phyloP scores from a whole-genome alignment of 768 basidiomycete species.

The Gyrodon lividus region DNA sequence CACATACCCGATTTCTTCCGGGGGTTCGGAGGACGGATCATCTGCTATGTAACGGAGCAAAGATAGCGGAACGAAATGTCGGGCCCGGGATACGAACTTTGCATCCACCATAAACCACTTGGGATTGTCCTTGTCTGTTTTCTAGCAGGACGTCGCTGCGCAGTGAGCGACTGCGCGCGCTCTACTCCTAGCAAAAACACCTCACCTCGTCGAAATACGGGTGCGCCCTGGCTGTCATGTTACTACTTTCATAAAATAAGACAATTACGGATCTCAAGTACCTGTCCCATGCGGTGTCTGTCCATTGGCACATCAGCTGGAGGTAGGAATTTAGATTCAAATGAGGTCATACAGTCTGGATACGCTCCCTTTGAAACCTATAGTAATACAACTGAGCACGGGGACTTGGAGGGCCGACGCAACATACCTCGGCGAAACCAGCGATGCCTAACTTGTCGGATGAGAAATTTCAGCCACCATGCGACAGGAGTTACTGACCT shows the following conservation, averaged over 20 bases:
- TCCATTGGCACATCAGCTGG: conserved; percentile 7
- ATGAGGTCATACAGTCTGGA: conserved; percentile 70
- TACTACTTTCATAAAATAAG: conserved; percentile 5
- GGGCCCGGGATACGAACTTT: conserved; percentile 60
- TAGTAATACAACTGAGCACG: conserved; percentile 8
- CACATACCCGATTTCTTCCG: conserved; percentile 65
- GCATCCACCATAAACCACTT: conserved; percentile 94
- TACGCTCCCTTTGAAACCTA: conserved; percentile 84
- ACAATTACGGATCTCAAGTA: conserved; percentile 29
- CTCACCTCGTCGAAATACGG: conserved; percentile 79
- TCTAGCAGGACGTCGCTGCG: conserved; percentile 41
- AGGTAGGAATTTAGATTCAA: conserved; percentile 1
- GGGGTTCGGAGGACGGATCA: conserved; percentile 35
- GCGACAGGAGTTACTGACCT: conserved; percentile 42
- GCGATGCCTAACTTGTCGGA: conserved; percentile 56
- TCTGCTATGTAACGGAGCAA: conserved; percentile 67
- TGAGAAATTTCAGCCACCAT: conserved; percentile 5
- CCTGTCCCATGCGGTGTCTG: conserved; percentile 92
- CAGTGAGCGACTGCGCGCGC: not conserved
- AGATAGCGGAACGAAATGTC: conserved; percentile 75
- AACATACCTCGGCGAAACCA: conserved; percentile 73
- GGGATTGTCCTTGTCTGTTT: conserved; percentile 72
- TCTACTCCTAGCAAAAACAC: not conserved
- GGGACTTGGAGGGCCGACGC: not conserved
- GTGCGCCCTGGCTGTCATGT: conserved; percentile 46